phyloP scores from a whole-genome alignment of 1,284 basidiomycete genomes.

The Ceratobasidium papillatum region DNA sequence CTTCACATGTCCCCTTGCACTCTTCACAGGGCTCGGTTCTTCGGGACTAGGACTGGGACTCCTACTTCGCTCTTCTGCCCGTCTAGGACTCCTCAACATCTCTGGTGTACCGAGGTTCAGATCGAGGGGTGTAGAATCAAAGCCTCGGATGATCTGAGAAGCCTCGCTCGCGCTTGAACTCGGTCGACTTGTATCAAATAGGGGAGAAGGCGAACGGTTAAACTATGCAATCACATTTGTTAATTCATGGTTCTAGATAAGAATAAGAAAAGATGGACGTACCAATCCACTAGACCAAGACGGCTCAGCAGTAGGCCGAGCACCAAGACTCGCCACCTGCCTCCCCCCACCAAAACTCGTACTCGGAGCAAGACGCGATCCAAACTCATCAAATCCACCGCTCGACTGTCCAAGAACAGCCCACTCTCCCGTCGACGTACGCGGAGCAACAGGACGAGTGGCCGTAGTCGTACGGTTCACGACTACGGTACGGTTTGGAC shows the following conservation, averaged over 20 bases:
- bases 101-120: slow-evolving; percentile 2
- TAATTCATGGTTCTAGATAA: neutral
- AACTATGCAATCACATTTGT: neutral
- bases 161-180: slow-evolving; percentile 26
- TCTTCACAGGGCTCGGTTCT: neutral
- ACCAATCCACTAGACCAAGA: neutral
- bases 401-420: neutral
- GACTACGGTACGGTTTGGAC: neutral
- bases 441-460: slow-evolving; percentile 1
- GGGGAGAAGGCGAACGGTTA: neutral
- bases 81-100: neutral
- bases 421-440: slow-evolving; percentile 24
- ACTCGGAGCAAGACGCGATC: neutral
- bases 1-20: neutral
- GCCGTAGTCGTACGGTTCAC: neutral
- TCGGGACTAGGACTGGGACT: neutral
- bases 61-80: neutral
- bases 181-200: neutral
- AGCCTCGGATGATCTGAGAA: slow-evolving; percentile 19
- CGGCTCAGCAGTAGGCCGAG: neutral
- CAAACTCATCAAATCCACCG: slow-evolving; percentile 1
- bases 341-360: neutral
- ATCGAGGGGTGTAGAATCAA: slow-evolving; percentile 1
- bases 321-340: neutral
- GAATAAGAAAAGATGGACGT: neutral